Conservation (phyloP, 192 early-diverging fungal genomes). For the Coemansia sp. region DNA sequence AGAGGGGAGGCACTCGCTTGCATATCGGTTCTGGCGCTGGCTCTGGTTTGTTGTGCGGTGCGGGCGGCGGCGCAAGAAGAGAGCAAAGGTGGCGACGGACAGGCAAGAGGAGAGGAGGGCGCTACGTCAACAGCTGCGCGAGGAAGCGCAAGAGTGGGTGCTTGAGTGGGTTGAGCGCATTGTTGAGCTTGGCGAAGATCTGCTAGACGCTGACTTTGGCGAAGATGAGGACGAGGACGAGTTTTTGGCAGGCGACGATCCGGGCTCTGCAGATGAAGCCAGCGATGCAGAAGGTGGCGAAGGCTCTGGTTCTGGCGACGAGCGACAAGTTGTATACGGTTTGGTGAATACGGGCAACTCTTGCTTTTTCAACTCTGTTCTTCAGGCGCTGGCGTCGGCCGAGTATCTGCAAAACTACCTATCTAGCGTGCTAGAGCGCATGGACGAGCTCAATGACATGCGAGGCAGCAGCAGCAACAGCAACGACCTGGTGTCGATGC, state of each 20-base stretch:
- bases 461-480: background rate
- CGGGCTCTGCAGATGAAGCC: slow-evolving; percentile 30
- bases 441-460: slow-evolving; percentile 55
- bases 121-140: slow-evolving; percentile 48
- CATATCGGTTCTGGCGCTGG: slow-evolving; percentile 48
- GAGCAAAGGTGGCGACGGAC: slow-evolving; percentile 30
- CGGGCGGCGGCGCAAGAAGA: slow-evolving; percentile 51
- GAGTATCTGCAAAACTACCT: slow-evolving; percentile 58
- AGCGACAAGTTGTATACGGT: slow-evolving; percentile 64
- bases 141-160: slow-evolving; percentile 56
- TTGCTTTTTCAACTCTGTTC: slow-evolving; percentile 91
- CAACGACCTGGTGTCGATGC: slow-evolving; percentile 38
- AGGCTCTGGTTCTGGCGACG: slow-evolving; percentile 20
- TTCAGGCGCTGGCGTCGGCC: slow-evolving; percentile 73
- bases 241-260: slow-evolving; percentile 28
- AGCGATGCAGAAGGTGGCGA: slow-evolving; percentile 28
- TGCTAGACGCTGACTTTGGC: slow-evolving; percentile 42
- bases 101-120: slow-evolving; percentile 53
- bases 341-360: slow-evolving; percentile 91
- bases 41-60: slow-evolving; percentile 49
- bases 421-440: slow-evolving; percentile 48
- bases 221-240: slow-evolving; percentile 55
- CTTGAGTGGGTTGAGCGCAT: slow-evolving; percentile 48
- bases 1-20: slow-evolving; percentile 25
- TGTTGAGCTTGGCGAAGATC: slow-evolving; percentile 57